Conservation (phyloP, 352 stramenopile genomes). For the Saprolegnia parasitica region DNA sequence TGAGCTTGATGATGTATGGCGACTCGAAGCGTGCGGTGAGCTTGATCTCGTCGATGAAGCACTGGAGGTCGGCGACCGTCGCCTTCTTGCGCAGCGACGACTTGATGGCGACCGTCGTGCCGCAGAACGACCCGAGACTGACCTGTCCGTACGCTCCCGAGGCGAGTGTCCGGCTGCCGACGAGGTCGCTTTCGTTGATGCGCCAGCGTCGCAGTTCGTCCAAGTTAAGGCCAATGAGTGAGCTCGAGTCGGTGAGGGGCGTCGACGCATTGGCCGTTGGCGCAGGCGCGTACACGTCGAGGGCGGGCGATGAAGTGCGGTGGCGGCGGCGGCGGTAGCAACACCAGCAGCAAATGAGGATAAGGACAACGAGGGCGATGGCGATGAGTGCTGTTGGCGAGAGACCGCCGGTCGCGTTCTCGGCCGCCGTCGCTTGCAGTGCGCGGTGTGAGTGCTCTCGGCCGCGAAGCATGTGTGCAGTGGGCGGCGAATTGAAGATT, state of each 20-base stretch:
- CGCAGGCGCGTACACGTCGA: background rate
- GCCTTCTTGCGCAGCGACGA: slow-evolving; percentile 25
- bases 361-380: too few relatives aligned
- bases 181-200: background rate
- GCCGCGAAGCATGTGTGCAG: too few relatives aligned
- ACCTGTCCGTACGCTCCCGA: slow-evolving; percentile 18
- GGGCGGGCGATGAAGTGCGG: background rate
- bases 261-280: background rate
- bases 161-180: background rate
- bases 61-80: slow-evolving; percentile 38
- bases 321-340: too few relatives aligned
- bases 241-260: background rate
- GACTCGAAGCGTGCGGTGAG: slow-evolving; percentile 43
- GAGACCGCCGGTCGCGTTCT: too few relatives aligned
- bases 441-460: too few relatives aligned
- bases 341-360: too few relatives aligned
- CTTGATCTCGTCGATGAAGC: slow-evolving; percentile 56
- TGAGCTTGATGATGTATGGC: slow-evolving; percentile 40
- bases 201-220: background rate
- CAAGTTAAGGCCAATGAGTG: slow-evolving; percentile 6
- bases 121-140: slow-evolving; percentile 2
- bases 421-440: too few relatives aligned
- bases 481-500: too few relatives aligned
- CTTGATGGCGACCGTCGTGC: background rate
- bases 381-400: too few relatives aligned